These are phyloP conservation scores for Stagonosporopsis tanaceti DNA, from an alignment of 2,329 filamentous ascomycete genomes.

Conservation along the genomic window DNA sequence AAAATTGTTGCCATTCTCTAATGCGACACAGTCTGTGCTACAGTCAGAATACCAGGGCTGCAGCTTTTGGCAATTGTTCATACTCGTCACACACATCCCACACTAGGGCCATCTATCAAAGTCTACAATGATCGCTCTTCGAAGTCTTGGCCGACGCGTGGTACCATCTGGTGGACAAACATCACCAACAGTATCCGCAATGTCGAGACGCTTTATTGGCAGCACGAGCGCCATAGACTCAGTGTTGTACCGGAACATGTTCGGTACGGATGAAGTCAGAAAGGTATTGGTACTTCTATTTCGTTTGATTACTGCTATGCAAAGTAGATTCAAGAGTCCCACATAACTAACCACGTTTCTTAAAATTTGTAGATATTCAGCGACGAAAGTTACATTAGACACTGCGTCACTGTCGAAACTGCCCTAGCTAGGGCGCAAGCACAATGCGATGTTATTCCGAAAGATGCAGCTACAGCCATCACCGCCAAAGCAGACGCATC, in stretches of 20 bases:
- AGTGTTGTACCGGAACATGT: slow-evolving; percentile 60
- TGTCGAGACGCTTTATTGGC: slow-evolving; percentile 20
- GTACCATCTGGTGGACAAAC: background rate
- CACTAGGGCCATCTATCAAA: background rate
- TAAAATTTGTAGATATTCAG: slow-evolving; percentile 48
- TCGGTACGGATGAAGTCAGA: slow-evolving; percentile 61
- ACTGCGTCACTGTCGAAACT: slow-evolving; percentile 61
- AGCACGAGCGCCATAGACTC: slow-evolving; percentile 57
- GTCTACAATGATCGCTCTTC: slow-evolving; percentile 1
- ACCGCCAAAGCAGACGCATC: slow-evolving; percentile 40
- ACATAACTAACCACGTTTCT: background rate
- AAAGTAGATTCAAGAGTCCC: background rate
- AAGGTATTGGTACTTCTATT: slow-evolving; percentile 41
- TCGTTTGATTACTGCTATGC: background rate
- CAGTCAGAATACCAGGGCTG: background rate
- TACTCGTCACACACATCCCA: background rate
- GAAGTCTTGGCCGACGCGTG: background rate
- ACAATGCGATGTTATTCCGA: slow-evolving; percentile 55
- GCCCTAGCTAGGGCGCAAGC: slow-evolving; percentile 62
- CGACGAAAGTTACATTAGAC: slow-evolving; percentile 59
- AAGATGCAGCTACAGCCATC: slow-evolving; percentile 37
- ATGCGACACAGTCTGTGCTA: background rate
- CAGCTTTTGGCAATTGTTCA: background rate
- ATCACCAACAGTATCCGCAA: background rate
- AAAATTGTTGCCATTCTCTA: background rate